phyloP scores from a whole-genome alignment of 768 basidiomycete genomes.

The Pisolithus marmoratus region DNA sequence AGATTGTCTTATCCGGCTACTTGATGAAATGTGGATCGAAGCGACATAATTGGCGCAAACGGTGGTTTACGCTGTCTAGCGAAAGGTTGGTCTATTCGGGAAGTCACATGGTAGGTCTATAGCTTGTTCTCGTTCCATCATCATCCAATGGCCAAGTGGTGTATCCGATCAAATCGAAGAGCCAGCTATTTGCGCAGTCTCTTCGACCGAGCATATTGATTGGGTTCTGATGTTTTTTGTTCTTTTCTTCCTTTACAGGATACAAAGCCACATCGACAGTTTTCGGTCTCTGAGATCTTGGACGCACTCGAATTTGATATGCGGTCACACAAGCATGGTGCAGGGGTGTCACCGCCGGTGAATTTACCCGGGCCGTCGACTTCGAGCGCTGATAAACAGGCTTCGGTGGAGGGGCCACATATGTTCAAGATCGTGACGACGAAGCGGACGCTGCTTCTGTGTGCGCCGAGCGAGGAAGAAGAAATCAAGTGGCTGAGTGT shows the following conservation, averaged over 20 bases:
- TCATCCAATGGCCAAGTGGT: neutral
- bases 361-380: slow-evolving; percentile 30
- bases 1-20: slow-evolving; percentile 83
- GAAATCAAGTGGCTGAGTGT: slow-evolving; percentile 98
- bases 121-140: slow-evolving; percentile 6
- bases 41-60: slow-evolving; percentile 90
- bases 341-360: slow-evolving; percentile 26
- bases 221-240: slow-evolving; percentile 5
- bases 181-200: neutral
- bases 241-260: slow-evolving; percentile 50
- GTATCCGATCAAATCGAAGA: neutral
- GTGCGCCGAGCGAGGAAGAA: slow-evolving; percentile 95
- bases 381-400: slow-evolving; percentile 33
- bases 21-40: slow-evolving; percentile 95
- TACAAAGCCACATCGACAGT: slow-evolving; percentile 80
- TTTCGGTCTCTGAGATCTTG: slow-evolving; percentile 78
- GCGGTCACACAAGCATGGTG: slow-evolving; percentile 44
- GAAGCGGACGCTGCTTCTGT: slow-evolving; percentile 81
- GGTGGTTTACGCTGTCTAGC: slow-evolving; percentile 93
- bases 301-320: slow-evolving; percentile 89
- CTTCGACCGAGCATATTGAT: slow-evolving; percentile 1
- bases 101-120: slow-evolving; percentile 89
- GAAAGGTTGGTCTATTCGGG: slow-evolving; percentile 84
- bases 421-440: slow-evolving; percentile 97
- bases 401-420: slow-evolving; percentile 42